Evolutionary conservation across 2,329 filamentous ascomycete species (phyloP).

Genomic region (Geosmithia morbida): DNA sequence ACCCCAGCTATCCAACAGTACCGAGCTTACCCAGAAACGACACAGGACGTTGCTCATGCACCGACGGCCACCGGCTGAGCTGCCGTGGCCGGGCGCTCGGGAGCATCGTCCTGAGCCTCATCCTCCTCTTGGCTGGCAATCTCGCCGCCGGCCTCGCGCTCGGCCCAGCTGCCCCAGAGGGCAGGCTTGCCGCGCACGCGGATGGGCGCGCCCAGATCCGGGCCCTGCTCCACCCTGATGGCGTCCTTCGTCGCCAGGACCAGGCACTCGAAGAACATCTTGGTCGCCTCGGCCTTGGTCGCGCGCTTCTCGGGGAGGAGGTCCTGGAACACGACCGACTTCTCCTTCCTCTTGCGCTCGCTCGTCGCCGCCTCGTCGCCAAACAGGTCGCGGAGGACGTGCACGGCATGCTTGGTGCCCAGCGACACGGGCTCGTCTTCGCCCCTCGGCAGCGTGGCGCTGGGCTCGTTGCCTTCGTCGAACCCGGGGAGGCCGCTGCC

Average conservation of each 20-base stretch:
- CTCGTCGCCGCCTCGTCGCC: constrained; percentile 56
- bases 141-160: constrained; percentile 53
- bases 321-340: constrained; percentile 76
- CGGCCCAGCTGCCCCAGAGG: constrained; percentile 96
- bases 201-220: constrained; percentile 65
- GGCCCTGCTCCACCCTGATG: constrained; percentile 84
- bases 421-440: constrained; percentile 79
- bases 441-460: constrained; percentile 36
- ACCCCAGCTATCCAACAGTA: too few relatives aligned
- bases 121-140: constrained; percentile 36
- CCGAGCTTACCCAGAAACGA: background rate
- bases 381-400: constrained; percentile 81
- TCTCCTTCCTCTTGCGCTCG: constrained; percentile 59
- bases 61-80: constrained; percentile 20
- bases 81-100: constrained; percentile 11
- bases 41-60: constrained; percentile 10
- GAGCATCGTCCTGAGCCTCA: constrained; percentile 9
- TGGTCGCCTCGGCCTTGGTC: constrained; percentile 81
- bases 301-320: constrained; percentile 72
- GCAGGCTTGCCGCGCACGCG: constrained; percentile 80
- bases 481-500: constrained; percentile 44
- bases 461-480: constrained; percentile 67
- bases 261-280: constrained; percentile 98
- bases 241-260: constrained; percentile 96
- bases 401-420: constrained; percentile 89